phyloP scores from a whole-genome alignment of 495 filamentous ascomycete genomes.

The Chaetomidium leptoderma region DNA sequence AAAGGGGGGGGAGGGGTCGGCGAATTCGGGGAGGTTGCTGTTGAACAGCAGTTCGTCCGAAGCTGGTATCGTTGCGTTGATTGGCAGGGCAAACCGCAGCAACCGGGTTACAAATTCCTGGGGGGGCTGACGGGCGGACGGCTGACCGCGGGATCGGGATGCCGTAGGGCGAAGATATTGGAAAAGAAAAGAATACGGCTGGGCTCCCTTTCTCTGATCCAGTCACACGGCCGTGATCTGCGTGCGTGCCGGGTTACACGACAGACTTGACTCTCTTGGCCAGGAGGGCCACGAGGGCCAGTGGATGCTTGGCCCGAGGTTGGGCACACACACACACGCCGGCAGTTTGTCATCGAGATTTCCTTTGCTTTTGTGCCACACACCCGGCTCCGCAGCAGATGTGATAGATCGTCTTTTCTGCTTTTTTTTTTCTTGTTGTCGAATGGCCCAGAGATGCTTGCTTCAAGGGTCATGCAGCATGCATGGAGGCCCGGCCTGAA shows the following conservation, averaged over 20 bases:
- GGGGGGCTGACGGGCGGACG: no score
- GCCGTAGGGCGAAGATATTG: background rate
- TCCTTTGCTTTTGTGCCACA: background rate
- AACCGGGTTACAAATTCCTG: no score
- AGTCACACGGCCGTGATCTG: background rate
- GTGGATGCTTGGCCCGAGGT: background rate
- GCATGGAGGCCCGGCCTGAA: background rate
- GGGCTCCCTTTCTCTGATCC: background rate
- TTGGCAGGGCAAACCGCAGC: background rate
- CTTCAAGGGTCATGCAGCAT: constrained; percentile 3
- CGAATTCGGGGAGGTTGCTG: no score
- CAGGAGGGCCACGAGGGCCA: background rate
- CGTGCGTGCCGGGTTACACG: background rate
- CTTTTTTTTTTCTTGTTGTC: background rate
- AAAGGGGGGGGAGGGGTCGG: no score
- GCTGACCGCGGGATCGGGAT: background rate
- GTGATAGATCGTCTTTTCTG: background rate
- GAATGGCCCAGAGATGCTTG: background rate
- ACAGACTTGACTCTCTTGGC: background rate
- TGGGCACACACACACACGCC: background rate
- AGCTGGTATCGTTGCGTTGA: background rate
- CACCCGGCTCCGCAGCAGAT: background rate
- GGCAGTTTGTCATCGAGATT: constrained; percentile 7
- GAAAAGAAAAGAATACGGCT: background rate
- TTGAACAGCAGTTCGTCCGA: no score